Conservation (phyloP, 192 early-diverging fungal species). For the Gaertneriomyces sp. region DNA sequence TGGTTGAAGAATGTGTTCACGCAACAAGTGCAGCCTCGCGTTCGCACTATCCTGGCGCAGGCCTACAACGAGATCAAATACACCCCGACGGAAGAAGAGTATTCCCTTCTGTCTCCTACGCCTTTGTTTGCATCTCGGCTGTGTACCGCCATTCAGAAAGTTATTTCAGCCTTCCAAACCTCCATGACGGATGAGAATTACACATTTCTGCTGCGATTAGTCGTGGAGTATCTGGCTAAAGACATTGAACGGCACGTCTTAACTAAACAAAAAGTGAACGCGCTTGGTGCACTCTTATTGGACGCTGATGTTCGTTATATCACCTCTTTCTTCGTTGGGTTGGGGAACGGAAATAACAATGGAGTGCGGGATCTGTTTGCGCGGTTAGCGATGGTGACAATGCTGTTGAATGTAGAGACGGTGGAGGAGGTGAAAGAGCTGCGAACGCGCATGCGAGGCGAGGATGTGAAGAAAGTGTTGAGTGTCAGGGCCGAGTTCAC, state of each 20-base stretch:
- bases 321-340: conserved; percentile 33
- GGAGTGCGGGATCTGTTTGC: conserved; percentile 67
- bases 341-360: conserved; percentile 50
- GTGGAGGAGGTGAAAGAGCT: conserved; percentile 70
- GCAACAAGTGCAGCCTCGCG: conserved; percentile 73
- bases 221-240: conserved; percentile 66
- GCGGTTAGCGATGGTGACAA: conserved; percentile 79
- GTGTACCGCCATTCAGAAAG: conserved; percentile 57
- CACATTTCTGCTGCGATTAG: conserved; percentile 55
- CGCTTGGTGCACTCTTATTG: conserved; percentile 85
- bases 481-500: conserved; percentile 30
- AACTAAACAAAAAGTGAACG: conserved; percentile 79
- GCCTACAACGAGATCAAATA: conserved; percentile 85
- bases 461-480: conserved; percentile 65
- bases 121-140: conserved; percentile 84
- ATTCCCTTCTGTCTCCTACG: conserved; percentile 63
- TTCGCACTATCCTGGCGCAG: conserved; percentile 75
- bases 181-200: conserved; percentile 68
- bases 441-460: conserved; percentile 69
- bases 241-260: conserved; percentile 85
- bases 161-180: conserved; percentile 58
- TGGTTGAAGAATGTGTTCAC: conserved; percentile 79
- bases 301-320: conserved; percentile 86
- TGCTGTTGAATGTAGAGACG: conserved; percentile 74
- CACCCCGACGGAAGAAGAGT: conserved; percentile 88